phyloP scores from a whole-genome alignment of 495 filamentous ascomycete species.

The Xylaria castorea region DNA sequence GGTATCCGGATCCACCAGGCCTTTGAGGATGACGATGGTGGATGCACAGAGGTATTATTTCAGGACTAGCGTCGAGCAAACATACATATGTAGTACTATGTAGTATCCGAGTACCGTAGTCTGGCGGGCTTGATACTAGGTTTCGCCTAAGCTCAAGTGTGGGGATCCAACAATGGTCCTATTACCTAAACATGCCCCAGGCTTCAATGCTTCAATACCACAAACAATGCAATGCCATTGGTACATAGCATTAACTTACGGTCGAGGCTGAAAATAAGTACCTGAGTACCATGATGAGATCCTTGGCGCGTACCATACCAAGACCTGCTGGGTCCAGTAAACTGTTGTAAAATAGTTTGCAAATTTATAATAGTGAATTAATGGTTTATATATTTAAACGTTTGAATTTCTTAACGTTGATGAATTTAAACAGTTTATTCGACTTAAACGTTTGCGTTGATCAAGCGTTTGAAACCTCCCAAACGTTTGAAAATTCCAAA shows the following conservation, averaged over 20 bases:
- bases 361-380: too few species aligned
- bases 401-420: too few species aligned
- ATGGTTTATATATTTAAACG: too few species aligned
- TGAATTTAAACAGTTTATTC: too few species aligned
- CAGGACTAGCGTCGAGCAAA: slow-evolving; percentile 1
- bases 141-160: background rate
- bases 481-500: too few species aligned
- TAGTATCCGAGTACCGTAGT: background rate
- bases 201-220: background rate
- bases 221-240: background rate
- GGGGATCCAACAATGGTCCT: slow-evolving; percentile 1
- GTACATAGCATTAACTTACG: background rate
- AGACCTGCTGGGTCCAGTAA: too few species aligned
- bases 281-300: background rate
- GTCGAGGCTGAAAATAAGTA: slow-evolving; percentile 10
- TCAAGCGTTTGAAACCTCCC: too few species aligned
- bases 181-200: background rate
- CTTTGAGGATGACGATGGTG: slow-evolving; percentile 26
- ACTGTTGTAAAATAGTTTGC: too few species aligned
- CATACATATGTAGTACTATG: background rate
- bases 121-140: background rate
- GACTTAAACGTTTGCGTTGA: too few species aligned
- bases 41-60: slow-evolving; percentile 1
- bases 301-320: slow-evolving; percentile 4
- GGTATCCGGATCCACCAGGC: slow-evolving; percentile 14